These are phyloP conservation scores for Apiospora marii DNA, from an alignment of 2,329 filamentous ascomycete species.

Conservation along the genomic window DNA sequence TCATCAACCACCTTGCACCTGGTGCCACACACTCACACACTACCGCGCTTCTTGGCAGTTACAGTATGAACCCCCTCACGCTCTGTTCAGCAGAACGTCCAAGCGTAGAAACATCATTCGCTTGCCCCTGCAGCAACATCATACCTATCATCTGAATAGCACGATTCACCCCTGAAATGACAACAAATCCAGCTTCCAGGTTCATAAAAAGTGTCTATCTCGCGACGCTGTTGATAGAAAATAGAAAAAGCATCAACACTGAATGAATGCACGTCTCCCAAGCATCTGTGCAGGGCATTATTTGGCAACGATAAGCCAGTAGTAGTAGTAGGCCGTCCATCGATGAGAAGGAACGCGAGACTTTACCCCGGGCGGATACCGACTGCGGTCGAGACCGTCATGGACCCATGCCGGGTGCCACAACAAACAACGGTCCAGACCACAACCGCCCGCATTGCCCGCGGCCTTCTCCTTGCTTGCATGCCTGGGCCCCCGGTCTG, in stretches of 20 bases:
- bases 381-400: constrained; percentile 4
- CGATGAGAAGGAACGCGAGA: neutral
- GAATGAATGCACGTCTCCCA: neutral
- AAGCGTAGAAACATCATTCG: neutral
- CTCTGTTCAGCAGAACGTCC: constrained; percentile 1
- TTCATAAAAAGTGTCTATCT: neutral
- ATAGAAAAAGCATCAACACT: neutral
- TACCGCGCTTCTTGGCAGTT: neutral
- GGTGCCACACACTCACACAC: no score
- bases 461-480: neutral
- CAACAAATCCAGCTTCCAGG: neutral
- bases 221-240: neutral
- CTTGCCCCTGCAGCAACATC: neutral
- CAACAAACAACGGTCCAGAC: constrained; percentile 14
- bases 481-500: neutral
- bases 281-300: neutral
- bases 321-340: neutral
- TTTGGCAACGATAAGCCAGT: neutral
- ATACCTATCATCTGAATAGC: neutral
- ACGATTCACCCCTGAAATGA: neutral
- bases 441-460: constrained; percentile 12
- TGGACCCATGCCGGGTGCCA: constrained; percentile 15
- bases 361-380: constrained; percentile 3
- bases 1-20: neutral
- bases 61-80: neutral